Percentiles rank a stretch among this genome's conserved stretches.
phyloP scores from a whole-genome alignment of 1,284 basidiomycete species.

The Cutaneotrichosporon mucoides region DNA sequence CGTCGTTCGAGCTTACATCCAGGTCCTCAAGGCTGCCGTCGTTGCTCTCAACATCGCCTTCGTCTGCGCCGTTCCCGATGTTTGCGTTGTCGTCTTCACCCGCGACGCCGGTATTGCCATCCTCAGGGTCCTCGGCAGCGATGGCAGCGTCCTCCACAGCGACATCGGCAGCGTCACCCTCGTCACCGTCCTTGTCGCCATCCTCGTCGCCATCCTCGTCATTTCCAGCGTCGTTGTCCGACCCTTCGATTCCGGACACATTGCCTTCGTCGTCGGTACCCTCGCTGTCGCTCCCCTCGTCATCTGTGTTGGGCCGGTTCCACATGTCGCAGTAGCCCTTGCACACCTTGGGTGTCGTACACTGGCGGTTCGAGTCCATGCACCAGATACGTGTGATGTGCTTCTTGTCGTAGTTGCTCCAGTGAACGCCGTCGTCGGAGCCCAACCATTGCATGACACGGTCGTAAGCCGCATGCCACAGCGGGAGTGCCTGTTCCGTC shows the following conservation, averaged over 20 bases:
- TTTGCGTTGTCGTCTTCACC: too few relatives aligned
- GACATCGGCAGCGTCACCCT: background rate
- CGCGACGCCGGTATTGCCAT: too few relatives aligned
- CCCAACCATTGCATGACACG: conserved; percentile 8
- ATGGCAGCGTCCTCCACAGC: too few relatives aligned
- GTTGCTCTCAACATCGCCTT: background rate
- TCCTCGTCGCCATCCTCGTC: background rate
- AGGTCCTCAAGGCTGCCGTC: background rate
- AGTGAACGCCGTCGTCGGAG: background rate
- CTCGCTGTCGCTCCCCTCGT: background rate
- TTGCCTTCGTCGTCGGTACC: background rate
- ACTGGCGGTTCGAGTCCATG: conserved; percentile 3
- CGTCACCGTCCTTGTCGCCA: conserved; percentile 2
- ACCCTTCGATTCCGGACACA: background rate
- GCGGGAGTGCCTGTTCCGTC: background rate
- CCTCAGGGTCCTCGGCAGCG: too few relatives aligned
- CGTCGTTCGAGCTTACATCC: background rate
- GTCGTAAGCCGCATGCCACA: conserved; percentile 5
- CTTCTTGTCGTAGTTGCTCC: background rate
- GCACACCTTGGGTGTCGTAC: conserved; percentile 2
- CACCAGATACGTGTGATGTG: conserved; percentile 4
- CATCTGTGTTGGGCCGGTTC: conserved; percentile 3
- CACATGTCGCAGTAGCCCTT: background rate
- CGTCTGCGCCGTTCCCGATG: background rate
- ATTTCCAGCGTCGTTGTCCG: background rate